Conservation (phyloP, 2,329 filamentous ascomycete species). For the Aspergillus niger region DNA sequence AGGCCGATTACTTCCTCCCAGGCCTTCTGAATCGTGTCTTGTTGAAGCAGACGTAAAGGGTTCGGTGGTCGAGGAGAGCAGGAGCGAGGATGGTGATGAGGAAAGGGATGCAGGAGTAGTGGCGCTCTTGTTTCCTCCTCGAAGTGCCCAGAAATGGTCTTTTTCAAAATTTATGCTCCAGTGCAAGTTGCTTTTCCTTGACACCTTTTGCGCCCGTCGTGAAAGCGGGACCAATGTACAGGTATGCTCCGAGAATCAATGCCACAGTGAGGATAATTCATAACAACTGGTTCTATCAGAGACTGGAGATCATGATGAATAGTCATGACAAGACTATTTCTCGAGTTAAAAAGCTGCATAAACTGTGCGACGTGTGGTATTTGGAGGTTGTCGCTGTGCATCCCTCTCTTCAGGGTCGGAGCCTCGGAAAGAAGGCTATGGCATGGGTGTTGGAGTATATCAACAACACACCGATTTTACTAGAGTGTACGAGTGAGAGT, state of each 20-base stretch:
- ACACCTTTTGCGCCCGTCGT: slow-evolving; percentile 14
- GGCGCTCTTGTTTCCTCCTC: slow-evolving; percentile 26
- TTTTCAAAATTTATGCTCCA: slow-evolving; percentile 8
- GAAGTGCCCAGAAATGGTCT: slow-evolving; percentile 16
- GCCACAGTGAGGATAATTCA: neutral
- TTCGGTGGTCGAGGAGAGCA: neutral
- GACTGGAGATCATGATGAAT: slow-evolving; percentile 17
- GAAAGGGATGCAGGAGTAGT: slow-evolving; percentile 22
- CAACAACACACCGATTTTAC: slow-evolving; percentile 16
- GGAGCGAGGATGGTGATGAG: neutral
- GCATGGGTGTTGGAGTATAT: slow-evolving; percentile 18
- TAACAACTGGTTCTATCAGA: slow-evolving; percentile 7
- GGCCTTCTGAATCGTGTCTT: neutral
- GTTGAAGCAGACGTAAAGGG: neutral
- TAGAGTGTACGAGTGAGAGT: slow-evolving; percentile 25
- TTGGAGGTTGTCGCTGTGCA: slow-evolving; percentile 31
- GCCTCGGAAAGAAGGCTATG: slow-evolving; percentile 24
- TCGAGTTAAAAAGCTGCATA: slow-evolving; percentile 7
- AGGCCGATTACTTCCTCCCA: slow-evolving; percentile 9
- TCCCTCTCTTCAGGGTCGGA: slow-evolving; percentile 27
- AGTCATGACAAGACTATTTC: slow-evolving; percentile 12
- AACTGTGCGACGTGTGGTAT: slow-evolving; percentile 23
- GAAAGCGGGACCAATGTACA: slow-evolving; percentile 18
- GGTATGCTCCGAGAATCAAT: slow-evolving; percentile 11
- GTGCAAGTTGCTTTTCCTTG: slow-evolving; percentile 22